Conservation (phyloP, 176 grass and related monocot genomes). For the Aechmea fasciata region DNA sequence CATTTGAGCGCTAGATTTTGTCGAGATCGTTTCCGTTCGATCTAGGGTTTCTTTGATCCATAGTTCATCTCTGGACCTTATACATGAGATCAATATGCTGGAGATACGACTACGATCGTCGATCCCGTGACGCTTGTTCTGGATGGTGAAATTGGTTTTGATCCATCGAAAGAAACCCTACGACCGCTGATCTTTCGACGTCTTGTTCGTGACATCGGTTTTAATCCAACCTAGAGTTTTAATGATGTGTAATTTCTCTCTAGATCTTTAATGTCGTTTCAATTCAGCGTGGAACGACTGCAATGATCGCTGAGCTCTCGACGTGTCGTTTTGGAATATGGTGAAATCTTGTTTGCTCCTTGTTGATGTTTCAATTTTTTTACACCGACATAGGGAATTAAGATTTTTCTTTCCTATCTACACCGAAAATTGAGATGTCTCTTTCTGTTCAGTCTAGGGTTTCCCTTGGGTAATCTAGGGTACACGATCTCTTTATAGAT, state of each 20-base stretch:
- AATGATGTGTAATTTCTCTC: too few species aligned
- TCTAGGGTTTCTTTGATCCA: background rate
- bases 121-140: background rate
- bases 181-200: too few species aligned
- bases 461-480: background rate
- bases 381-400: background rate
- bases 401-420: background rate
- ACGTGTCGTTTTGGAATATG: too few species aligned
- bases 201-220: too few species aligned
- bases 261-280: too few species aligned
- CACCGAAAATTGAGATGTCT: background rate
- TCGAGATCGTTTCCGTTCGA: background rate
- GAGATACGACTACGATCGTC: background rate
- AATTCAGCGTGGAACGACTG: too few species aligned
- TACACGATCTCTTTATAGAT: background rate
- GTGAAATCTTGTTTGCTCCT: background rate
- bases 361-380: background rate
- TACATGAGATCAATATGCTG: background rate
- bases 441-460: background rate
- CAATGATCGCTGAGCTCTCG: too few species aligned
- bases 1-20: background rate
- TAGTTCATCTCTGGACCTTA: background rate
- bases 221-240: too few species aligned
- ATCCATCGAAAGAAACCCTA: too few species aligned
- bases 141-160: background rate